Conservation (phyloP, 768 basidiomycete species). For the Nidularia sp. region DNA sequence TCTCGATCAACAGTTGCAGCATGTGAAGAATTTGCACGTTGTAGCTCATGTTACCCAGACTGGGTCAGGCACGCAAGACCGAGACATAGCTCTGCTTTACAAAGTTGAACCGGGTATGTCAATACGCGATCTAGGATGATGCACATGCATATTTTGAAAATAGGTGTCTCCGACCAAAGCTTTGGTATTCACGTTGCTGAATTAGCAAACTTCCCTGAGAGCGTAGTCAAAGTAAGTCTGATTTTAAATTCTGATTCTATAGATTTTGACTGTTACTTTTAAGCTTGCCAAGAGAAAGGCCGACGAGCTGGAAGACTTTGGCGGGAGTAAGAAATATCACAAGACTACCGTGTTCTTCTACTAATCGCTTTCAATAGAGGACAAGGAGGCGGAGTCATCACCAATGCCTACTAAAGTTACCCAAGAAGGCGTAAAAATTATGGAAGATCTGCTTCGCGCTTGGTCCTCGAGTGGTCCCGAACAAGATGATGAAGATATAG, state of each 20-base stretch:
- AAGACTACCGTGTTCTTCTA: neutral
- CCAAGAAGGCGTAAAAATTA: conserved; percentile 76
- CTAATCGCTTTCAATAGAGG: conserved; percentile 4
- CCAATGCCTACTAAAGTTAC: conserved; percentile 51
- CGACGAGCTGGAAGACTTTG: conserved; percentile 87
- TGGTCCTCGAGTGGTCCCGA: conserved; percentile 44
- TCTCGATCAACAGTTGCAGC: conserved; percentile 77
- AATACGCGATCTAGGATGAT: neutral
- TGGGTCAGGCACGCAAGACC: conserved; percentile 57
- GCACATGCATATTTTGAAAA: conserved; percentile 5
- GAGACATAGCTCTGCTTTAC: conserved; percentile 90
- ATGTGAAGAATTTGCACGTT: conserved; percentile 94
- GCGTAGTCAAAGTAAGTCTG: conserved; percentile 74
- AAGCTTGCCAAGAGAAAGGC: conserved; percentile 91
- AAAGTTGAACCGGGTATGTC: conserved; percentile 85
- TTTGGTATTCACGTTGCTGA: conserved; percentile 98
- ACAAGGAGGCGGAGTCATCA: conserved; percentile 26
- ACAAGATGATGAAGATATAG: conserved; percentile 46
- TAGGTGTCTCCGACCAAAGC: conserved; percentile 92
- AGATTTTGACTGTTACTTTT: conserved; percentile 1
- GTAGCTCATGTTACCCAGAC: conserved; percentile 88
- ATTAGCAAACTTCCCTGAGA: conserved; percentile 96
- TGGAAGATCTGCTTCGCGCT: conserved; percentile 70
- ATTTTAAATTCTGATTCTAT: neutral
- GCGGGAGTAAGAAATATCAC: conserved; percentile 16